Conservation (phyloP, 2,329 filamentous ascomycete genomes). For the Hypoxylon sp. region DNA sequence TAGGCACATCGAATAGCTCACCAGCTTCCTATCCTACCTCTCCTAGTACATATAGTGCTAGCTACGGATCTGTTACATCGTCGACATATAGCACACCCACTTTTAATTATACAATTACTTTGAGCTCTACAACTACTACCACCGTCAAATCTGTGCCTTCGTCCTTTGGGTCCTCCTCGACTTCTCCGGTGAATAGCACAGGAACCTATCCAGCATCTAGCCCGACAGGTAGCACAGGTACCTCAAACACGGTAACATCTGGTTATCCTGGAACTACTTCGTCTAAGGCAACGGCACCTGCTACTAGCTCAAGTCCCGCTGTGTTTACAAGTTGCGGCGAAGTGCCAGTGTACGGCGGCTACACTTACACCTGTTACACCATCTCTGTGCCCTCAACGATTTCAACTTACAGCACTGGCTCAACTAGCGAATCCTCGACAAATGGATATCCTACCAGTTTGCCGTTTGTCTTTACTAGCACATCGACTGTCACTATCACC, state of each 20-base stretch:
- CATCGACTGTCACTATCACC: conserved; percentile 31
- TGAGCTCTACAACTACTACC: conserved; percentile 14
- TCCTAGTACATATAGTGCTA: conserved; percentile 20
- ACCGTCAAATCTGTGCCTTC: conserved; percentile 16
- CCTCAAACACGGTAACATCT: conserved; percentile 35
- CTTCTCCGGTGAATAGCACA: conserved; percentile 29
- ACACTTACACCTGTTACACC: conserved; percentile 46
- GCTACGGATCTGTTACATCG: conserved; percentile 29
- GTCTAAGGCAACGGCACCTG: conserved; percentile 13
- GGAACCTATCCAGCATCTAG: conserved; percentile 30
- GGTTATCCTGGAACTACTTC: conserved; percentile 23
- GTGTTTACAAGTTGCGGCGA: conserved; percentile 45
- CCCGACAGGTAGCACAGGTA: conserved; percentile 19
- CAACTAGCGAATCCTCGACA: conserved; percentile 4
- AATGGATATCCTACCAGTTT: conserved; percentile 24
- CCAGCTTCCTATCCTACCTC: conserved; percentile 8
- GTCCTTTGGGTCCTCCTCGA: conserved; percentile 22
- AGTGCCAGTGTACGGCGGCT: conserved; percentile 43
- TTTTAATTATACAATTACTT: conserved; percentile 10
- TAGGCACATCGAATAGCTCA: conserved; percentile 35
- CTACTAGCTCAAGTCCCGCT: conserved; percentile 24
- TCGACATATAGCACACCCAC: conserved; percentile 24
- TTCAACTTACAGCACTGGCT: conserved; percentile 28
- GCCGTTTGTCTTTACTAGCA: conserved; percentile 21
- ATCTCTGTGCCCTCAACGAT: conserved; percentile 38